Percentiles rank a stretch among this genome's conserved stretches.
Evolutionary conservation across 2,329 filamentous ascomycete species (phyloP).

Genomic region (Dryadomyces sulphureus): DNA sequence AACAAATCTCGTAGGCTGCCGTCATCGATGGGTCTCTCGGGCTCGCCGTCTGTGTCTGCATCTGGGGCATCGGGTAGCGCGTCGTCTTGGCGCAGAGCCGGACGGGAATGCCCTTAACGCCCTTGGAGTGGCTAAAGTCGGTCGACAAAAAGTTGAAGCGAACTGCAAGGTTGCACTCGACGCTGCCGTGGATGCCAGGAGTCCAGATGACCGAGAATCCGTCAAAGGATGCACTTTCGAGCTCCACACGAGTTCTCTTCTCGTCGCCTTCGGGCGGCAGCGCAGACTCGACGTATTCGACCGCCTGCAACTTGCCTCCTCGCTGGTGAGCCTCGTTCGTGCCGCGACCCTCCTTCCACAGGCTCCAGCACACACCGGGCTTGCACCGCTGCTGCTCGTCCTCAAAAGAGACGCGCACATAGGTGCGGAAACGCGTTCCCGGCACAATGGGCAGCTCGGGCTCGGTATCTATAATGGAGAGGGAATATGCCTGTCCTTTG

Average conservation of each 20-base stretch:
- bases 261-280: conserved; percentile 47
- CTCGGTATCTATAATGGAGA: conserved; percentile 68
- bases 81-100: conserved; percentile 77
- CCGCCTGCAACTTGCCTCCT: conserved; percentile 81
- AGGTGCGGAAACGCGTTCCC: conserved; percentile 69
- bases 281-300: conserved; percentile 71
- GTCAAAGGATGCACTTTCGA: conserved; percentile 74
- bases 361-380: conserved; percentile 53
- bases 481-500: conserved; percentile 86
- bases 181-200: conserved; percentile 48
- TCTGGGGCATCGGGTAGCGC: conserved; percentile 4
- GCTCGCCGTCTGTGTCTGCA: conserved; percentile 30
- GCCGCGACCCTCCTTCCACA: conserved; percentile 94
- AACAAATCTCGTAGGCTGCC: conserved; percentile 53
- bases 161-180: conserved; percentile 76
- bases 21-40: conserved; percentile 24
- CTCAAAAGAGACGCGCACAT: conserved; percentile 90
- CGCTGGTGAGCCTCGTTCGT: conserved; percentile 89
- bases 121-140: conserved; percentile 97
- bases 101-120: conserved; percentile 93
- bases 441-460: conserved; percentile 42
- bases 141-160: conserved; percentile 98
- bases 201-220: conserved; percentile 89
- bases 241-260: conserved; percentile 51
- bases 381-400: conserved; percentile 84